phyloP scores from a whole-genome alignment of 2,329 filamentous ascomycete species.

The Xylariales sp. region DNA sequence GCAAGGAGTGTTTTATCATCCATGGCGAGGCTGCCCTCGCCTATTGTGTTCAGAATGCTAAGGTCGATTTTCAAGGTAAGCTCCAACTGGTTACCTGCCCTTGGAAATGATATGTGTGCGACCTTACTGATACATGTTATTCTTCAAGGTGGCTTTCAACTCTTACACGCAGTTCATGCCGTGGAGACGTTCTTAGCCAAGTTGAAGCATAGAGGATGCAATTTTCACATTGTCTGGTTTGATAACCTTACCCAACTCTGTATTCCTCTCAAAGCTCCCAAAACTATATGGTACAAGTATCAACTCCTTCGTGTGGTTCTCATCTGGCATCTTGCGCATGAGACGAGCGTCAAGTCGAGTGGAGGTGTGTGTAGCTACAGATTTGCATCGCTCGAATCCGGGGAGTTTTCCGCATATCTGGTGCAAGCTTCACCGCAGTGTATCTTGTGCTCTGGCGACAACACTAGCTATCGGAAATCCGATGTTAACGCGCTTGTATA shows the following conservation, averaged over 20 bases:
- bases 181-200: constrained; percentile 62
- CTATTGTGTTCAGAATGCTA: constrained; percentile 56
- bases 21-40: constrained; percentile 70
- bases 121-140: no score
- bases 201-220: constrained; percentile 59
- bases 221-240: constrained; percentile 70
- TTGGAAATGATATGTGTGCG: no score
- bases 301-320: constrained; percentile 58
- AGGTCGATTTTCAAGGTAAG: constrained; percentile 59
- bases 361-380: constrained; percentile 38
- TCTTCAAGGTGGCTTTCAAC: constrained; percentile 70
- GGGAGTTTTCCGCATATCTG: constrained; percentile 53
- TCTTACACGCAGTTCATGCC: constrained; percentile 66
- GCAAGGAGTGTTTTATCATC: constrained; percentile 67
- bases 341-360: constrained; percentile 11
- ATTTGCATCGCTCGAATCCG: constrained; percentile 42
- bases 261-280: constrained; percentile 38
- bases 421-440: constrained; percentile 55
- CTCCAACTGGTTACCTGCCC: no score
- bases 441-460: constrained; percentile 65
- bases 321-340: constrained; percentile 52
- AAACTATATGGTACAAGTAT: constrained; percentile 41
- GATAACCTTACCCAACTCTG: constrained; percentile 50
- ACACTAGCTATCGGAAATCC: constrained; percentile 5
- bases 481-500: constrained; percentile 10